phyloP scores from a whole-genome alignment of 345 rosid species.

The Mercurialis annua region DNA sequence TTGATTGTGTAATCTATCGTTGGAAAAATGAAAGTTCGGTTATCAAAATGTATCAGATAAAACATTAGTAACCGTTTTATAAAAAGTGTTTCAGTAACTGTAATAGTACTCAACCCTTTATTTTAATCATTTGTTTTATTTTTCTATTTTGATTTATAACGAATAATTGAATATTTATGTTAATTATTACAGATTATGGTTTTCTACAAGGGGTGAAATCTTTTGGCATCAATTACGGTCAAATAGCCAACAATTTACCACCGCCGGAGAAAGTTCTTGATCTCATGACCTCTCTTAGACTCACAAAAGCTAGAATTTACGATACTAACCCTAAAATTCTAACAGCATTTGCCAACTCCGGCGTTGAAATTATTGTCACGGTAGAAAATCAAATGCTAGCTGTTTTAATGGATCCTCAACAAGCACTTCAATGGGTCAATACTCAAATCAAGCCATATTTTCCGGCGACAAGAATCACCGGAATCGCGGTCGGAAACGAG shows the following conservation, averaged over 20 bases:
- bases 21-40: too few relatives aligned
- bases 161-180: too few relatives aligned
- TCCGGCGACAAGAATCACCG: constrained; percentile 30
- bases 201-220: constrained; percentile 44
- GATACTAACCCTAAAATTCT: constrained; percentile 80
- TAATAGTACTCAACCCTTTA: too few relatives aligned
- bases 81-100: too few relatives aligned
- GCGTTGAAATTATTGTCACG: constrained; percentile 68
- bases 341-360: constrained; percentile 70
- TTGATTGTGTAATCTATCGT: too few relatives aligned
- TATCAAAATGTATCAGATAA: too few relatives aligned
- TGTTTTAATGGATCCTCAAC: constrained; percentile 16
- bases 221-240: constrained; percentile 91
- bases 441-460: constrained; percentile 23
- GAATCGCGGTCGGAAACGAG: constrained; percentile 32
- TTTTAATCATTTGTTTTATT: background rate
- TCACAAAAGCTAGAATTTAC: constrained; percentile 73
- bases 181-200: constrained; percentile 36
- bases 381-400: constrained; percentile 73
- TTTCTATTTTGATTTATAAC: too few relatives aligned
- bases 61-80: too few relatives aligned
- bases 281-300: constrained; percentile 56
- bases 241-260: constrained; percentile 75
- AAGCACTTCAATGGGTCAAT: constrained; percentile 26
- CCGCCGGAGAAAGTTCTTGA: constrained; percentile 62